These are phyloP conservation scores for Trametes cingulata DNA, from an alignment of 768 basidiomycete species.

Conservation along the genomic window DNA sequence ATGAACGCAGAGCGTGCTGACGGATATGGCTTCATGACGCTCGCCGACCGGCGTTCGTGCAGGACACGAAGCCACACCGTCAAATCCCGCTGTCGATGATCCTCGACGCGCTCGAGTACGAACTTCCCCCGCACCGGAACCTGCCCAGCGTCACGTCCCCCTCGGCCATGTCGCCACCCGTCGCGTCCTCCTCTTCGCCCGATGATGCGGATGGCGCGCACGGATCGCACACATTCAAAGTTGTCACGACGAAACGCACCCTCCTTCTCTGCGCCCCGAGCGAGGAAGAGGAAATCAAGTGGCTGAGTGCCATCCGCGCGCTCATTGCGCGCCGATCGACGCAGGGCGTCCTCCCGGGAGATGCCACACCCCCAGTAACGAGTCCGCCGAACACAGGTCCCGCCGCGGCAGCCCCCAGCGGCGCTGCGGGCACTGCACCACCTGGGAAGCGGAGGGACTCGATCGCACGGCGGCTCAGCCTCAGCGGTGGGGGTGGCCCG, in stretches of 20 bases:
- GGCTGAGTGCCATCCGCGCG: slow-evolving; percentile 93
- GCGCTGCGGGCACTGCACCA: not conserved
- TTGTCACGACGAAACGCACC: slow-evolving; percentile 92
- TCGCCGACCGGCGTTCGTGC: slow-evolving; percentile 18
- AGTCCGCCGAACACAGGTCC: slow-evolving; percentile 1
- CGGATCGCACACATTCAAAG: slow-evolving; percentile 80
- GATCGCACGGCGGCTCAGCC: slow-evolving; percentile 33
- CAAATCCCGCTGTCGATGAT: slow-evolving; percentile 83
- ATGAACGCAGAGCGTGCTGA: slow-evolving; percentile 8
- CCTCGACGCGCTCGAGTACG: slow-evolving; percentile 89
- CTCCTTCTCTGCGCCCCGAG: slow-evolving; percentile 88
- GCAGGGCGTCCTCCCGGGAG: slow-evolving; percentile 36
- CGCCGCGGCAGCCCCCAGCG: not conserved
- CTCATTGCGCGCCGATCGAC: slow-evolving; percentile 72
- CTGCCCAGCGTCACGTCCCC: slow-evolving; percentile 33
- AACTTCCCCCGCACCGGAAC: slow-evolving; percentile 54
- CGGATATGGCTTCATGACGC: slow-evolving; percentile 9
- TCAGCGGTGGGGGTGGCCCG: slow-evolving; percentile 28
- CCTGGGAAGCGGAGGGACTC: slow-evolving; percentile 31
- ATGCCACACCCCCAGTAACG: slow-evolving; percentile 23
- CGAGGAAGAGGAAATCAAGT: slow-evolving; percentile 98
- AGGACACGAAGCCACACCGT: slow-evolving; percentile 91
- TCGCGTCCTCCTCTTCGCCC: slow-evolving; percentile 22
- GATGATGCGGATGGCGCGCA: slow-evolving; percentile 47
- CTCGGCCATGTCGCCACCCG: slow-evolving; percentile 35